These are phyloP conservation scores for Tilletiaria anomala DNA, from an alignment of 1,284 basidiomycete genomes.

Conservation along the genomic window DNA sequence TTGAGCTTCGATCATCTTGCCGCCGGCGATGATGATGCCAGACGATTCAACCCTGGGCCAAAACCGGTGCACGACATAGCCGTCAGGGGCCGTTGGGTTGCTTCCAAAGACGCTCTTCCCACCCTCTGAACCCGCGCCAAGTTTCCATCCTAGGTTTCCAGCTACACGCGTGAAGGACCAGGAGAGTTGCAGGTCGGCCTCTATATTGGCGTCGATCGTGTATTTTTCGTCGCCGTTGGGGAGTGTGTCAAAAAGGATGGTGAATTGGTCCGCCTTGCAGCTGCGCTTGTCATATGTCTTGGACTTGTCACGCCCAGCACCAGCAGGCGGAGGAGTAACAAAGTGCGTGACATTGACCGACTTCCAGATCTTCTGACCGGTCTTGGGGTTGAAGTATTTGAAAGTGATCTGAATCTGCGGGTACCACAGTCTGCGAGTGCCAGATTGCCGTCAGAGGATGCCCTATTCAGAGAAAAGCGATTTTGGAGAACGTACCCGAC, in stretches of 20 bases:
- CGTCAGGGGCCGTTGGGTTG: constrained; percentile 15
- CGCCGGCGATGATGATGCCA: constrained; percentile 61
- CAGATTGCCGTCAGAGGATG: background rate
- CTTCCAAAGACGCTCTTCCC: constrained; percentile 80
- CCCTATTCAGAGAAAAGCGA: background rate
- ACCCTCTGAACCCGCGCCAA: constrained; percentile 71
- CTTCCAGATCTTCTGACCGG: constrained; percentile 67
- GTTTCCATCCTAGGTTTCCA: constrained; percentile 70
- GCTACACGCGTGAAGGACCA: constrained; percentile 59
- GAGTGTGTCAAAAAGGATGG: constrained; percentile 48
- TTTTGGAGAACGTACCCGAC: no score
- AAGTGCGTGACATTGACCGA: constrained; percentile 79
- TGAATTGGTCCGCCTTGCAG: constrained; percentile 77
- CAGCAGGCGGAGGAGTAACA: constrained; percentile 53
- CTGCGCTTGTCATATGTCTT: constrained; percentile 58
- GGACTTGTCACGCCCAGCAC: constrained; percentile 38
- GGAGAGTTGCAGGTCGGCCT: constrained; percentile 64
- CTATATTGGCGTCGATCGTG: constrained; percentile 63
- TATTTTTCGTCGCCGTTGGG: constrained; percentile 59
- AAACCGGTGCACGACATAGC: constrained; percentile 35
- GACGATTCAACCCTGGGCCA: constrained; percentile 44
- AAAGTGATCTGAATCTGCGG: constrained; percentile 91
- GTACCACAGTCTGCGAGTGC: constrained; percentile 72
- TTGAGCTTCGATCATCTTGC: constrained; percentile 51
- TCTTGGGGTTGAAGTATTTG: constrained; percentile 69